Percentiles rank a stretch among this genome's conserved stretches.
Conservation (phyloP, 78 protist species). For the Chrysochromulina tobinii region DNA sequence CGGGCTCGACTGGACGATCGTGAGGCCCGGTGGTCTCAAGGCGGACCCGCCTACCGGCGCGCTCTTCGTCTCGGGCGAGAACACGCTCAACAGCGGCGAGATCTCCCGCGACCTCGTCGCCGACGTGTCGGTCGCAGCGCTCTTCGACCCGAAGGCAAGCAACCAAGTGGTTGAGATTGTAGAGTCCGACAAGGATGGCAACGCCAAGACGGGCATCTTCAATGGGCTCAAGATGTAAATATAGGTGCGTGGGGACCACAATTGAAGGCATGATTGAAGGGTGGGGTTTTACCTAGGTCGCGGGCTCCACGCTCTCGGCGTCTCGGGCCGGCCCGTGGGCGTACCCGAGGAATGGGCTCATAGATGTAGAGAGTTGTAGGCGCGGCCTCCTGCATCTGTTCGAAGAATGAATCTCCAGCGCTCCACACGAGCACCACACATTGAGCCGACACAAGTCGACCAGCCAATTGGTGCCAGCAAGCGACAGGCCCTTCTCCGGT, state of each 20-base stretch:
- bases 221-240: neutral
- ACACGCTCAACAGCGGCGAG: conserved; percentile 35
- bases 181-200: neutral
- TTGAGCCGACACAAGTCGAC: no score
- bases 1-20: conserved; percentile 16
- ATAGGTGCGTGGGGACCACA: neutral
- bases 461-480: no score
- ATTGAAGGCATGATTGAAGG: no score
- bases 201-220: neutral
- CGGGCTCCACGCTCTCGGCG: no score
- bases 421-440: no score
- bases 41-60: conserved; percentile 16
- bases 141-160: neutral
- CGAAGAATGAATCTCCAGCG: no score
- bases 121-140: conserved; percentile 11
- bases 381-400: no score
- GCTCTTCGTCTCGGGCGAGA: conserved; percentile 1
- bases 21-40: conserved; percentile 20
- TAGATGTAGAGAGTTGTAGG: no score
- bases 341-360: no score
- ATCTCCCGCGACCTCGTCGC: conserved; percentile 34
- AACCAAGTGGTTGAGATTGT: conserved; percentile 21
- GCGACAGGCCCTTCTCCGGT: no score
- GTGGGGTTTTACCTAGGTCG: no score
- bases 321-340: no score